Conservation (phyloP, 345 rosid genomes). For the Gossypium anomalum region DNA sequence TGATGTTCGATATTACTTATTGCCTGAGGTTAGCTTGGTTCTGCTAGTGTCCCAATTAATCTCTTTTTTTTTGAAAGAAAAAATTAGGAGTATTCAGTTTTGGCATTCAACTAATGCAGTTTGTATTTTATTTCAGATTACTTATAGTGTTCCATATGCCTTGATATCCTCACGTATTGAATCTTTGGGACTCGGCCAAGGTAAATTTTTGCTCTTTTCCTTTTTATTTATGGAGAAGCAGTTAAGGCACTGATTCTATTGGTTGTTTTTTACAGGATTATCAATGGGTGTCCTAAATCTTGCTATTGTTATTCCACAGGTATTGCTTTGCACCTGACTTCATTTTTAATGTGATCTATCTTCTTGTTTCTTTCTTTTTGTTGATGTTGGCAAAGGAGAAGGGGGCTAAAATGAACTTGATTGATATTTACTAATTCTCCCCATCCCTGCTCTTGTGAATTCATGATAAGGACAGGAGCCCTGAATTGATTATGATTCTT, state of each 20-base stretch:
- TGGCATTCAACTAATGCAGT: slow-evolving; percentile 20
- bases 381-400: not conserved
- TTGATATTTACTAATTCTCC: not conserved
- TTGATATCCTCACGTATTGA: slow-evolving; percentile 81
- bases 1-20: no score
- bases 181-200: slow-evolving; percentile 94
- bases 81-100: slow-evolving; percentile 7
- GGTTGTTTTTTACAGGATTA: slow-evolving; percentile 54
- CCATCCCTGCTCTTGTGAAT: not conserved
- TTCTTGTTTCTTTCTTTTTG: not conserved
- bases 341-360: not conserved
- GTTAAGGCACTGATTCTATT: slow-evolving; percentile 20
- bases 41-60: not conserved
- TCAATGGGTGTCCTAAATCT: slow-evolving; percentile 94
- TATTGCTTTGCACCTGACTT: slow-evolving; percentile 18
- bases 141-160: slow-evolving; percentile 94
- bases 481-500: not conserved
- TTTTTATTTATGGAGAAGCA: slow-evolving; percentile 3
- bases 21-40: not conserved
- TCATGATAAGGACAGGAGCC: not conserved
- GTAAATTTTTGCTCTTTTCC: slow-evolving; percentile 29
- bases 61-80: not conserved
- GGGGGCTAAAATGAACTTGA: not conserved
- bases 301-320: slow-evolving; percentile 97
- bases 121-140: slow-evolving; percentile 53